phyloP scores from a whole-genome alignment of 2,329 filamentous ascomycete genomes.

The Pezicula neosporulosa region DNA sequence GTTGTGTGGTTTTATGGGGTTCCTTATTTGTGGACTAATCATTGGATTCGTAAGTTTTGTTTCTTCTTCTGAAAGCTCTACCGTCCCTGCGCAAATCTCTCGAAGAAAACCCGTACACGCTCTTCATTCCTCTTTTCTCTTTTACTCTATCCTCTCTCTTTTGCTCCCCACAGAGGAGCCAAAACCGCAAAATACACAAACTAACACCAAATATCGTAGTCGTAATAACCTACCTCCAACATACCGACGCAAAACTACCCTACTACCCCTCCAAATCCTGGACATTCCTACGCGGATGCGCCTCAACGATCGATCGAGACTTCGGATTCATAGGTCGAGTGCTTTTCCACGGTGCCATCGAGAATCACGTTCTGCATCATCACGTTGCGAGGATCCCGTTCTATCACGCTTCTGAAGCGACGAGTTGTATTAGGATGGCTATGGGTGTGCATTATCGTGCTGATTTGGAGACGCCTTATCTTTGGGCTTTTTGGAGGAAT shows the following conservation, averaged over 20 bases:
- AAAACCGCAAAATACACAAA: neutral
- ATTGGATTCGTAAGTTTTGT: slow-evolving; percentile 56
- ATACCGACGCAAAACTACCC: slow-evolving; percentile 55
- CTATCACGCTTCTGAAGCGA: slow-evolving; percentile 54
- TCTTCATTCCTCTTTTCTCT: too few relatives aligned
- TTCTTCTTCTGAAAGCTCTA: too few relatives aligned
- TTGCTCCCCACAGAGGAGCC: too few relatives aligned
- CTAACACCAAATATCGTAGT: slow-evolving; percentile 40
- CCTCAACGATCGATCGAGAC: slow-evolving; percentile 59
- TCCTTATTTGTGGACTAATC: slow-evolving; percentile 66
- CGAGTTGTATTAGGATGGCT: slow-evolving; percentile 48
- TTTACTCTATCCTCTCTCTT: too few relatives aligned
- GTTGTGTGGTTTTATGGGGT: slow-evolving; percentile 60
- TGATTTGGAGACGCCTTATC: slow-evolving; percentile 29
- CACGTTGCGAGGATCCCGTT: slow-evolving; percentile 56
- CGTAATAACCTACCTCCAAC: slow-evolving; percentile 73
- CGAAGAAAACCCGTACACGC: too few relatives aligned
- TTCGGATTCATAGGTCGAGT: slow-evolving; percentile 59
- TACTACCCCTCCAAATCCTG: slow-evolving; percentile 56
- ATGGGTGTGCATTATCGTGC: slow-evolving; percentile 49
- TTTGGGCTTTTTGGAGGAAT: slow-evolving; percentile 27
- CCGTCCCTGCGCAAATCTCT: too few relatives aligned
- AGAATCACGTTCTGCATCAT: slow-evolving; percentile 60
- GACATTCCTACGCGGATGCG: slow-evolving; percentile 58
- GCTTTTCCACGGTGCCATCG: slow-evolving; percentile 62